Evolutionary conservation across 257 asterid species (phyloP).

Genomic region (Ajuga chamaepitys): DNA sequence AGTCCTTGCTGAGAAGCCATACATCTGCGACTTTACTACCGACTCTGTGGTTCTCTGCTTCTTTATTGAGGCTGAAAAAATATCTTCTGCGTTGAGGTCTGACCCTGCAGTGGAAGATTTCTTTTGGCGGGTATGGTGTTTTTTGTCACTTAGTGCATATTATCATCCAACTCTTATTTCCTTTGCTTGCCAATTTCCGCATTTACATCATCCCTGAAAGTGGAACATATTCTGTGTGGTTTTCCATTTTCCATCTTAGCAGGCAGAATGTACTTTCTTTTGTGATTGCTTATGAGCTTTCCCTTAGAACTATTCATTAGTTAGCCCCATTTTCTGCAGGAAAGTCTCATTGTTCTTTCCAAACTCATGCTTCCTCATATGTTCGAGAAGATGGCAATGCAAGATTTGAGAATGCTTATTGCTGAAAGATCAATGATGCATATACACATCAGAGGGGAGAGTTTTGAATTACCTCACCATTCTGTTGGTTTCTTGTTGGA

Average conservation of each 20-base stretch:
- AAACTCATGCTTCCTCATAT: conserved; percentile 76
- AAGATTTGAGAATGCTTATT: conserved; percentile 66
- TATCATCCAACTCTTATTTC: conserved; percentile 3
- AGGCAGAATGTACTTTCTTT: neutral
- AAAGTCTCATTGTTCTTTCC: conserved; percentile 64
- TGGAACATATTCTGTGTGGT: neutral
- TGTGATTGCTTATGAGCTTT: conserved; percentile 6
- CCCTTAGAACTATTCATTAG: conserved; percentile 7
- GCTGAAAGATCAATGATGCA: conserved; percentile 66
- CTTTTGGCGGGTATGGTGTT: conserved; percentile 79
- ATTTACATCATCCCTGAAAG: conserved; percentile 3
- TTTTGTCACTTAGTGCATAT: neutral
- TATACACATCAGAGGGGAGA: conserved; percentile 69
- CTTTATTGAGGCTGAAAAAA: conserved; percentile 66
- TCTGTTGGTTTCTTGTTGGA: conserved; percentile 81
- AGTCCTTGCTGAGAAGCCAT: conserved; percentile 85
- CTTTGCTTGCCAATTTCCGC: neutral
- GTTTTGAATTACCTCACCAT: conserved; percentile 68
- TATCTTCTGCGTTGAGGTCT: conserved; percentile 53
- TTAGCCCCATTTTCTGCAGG: conserved; percentile 45
- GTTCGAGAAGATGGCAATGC: conserved; percentile 74
- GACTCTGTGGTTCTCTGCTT: conserved; percentile 82
- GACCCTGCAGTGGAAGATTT: conserved; percentile 89
- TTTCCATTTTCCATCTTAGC: neutral
- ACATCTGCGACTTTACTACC: conserved; percentile 61